Conservation (phyloP, 2,329 filamentous ascomycete species). For the Cordyceps sp. region DNA sequence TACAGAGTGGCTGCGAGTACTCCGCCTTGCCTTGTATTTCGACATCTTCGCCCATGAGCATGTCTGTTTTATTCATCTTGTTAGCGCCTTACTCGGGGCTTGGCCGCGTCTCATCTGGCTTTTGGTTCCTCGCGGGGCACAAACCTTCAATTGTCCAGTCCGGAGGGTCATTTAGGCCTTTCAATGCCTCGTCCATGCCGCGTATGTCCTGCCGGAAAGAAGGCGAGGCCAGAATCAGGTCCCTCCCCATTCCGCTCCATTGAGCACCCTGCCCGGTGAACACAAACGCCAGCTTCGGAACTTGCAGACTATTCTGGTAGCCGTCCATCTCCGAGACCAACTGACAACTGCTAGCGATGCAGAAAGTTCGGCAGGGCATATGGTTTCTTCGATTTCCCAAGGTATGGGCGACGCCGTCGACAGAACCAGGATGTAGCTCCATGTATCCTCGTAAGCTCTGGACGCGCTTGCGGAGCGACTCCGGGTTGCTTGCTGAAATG, state of each 20-base stretch:
- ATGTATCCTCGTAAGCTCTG: not conserved
- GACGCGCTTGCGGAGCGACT: not conserved
- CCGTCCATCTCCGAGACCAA: too few relatives aligned
- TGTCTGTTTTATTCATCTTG: too few relatives aligned
- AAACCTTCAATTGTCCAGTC: constrained; percentile 3
- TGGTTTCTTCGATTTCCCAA: not conserved
- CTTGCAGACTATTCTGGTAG: not conserved
- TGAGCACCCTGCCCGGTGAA: constrained; percentile 14
- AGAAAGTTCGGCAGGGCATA: not conserved
- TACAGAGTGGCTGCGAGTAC: constrained; percentile 30
- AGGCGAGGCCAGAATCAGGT: constrained; percentile 4
- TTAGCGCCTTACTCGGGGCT: too few relatives aligned
- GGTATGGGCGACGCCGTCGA: not conserved
- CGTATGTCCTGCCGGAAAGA: constrained; percentile 3
- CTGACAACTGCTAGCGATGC: not conserved
- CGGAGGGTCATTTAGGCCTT: not conserved
- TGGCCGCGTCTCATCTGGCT: too few relatives aligned
- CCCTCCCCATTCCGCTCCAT: constrained; percentile 8
- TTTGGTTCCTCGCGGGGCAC: too few relatives aligned
- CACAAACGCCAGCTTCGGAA: constrained; percentile 13
- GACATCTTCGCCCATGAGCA: too few relatives aligned
- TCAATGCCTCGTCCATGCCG: constrained; percentile 3
- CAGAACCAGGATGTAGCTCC: not conserved
- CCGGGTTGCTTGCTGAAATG: not conserved
- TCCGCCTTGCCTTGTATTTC: not conserved